Evolutionary conservation across 2,329 filamentous ascomycete species (phyloP), one percentile per base, ranked within the genome.

Genomic region (Beauveria pseudobassiana): DNA sequence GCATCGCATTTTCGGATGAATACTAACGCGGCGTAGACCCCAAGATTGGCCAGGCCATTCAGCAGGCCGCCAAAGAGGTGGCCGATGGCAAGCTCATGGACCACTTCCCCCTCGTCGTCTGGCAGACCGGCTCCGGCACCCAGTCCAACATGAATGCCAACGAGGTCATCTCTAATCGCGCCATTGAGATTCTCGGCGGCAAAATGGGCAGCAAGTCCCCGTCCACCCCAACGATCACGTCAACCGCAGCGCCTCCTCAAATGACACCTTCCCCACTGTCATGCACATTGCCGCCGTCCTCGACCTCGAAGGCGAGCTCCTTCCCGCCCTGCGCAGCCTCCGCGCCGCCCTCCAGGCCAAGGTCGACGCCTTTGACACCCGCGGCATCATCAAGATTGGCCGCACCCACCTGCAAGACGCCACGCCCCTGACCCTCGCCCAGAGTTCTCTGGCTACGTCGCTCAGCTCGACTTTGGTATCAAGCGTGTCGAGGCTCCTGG

Each of bases 91-190:
- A 97, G 84, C 88, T 98, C 70, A 77, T 96, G 72, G 93, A 97
- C 77, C 93, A 98, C 82, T 98, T 99, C 80, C 95, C 95, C 67
- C 90, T 98, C 64, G 93, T 98, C 62, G 93, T 99, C 73, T 99
- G 95, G 95, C 95, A 99, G 82, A 99, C 95, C 60, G 95, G 95
- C 66, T 98, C 95, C 56, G 95, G 95, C 74, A 98, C 95, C 34
- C 95, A 98, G 82, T 97, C 93, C 76, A 98, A 96, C 86, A 98
- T 98, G 95, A 99, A 99, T 81, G 93, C 93, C 75, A 99, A 99
- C 82, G 95, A 99, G 77, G 95, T 99, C 77, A 98, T 99, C 77
- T 97, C 93, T 67, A 99, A 98, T 85, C 91, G 95, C 67, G 95
- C 95, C 67, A 98, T 98, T 77, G 93, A 98, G 82, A 96, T 98